Evolutionary conservation across 306 rosid genomes (phyloP).

Genomic region (Sechiopsis laciniata): DNA sequence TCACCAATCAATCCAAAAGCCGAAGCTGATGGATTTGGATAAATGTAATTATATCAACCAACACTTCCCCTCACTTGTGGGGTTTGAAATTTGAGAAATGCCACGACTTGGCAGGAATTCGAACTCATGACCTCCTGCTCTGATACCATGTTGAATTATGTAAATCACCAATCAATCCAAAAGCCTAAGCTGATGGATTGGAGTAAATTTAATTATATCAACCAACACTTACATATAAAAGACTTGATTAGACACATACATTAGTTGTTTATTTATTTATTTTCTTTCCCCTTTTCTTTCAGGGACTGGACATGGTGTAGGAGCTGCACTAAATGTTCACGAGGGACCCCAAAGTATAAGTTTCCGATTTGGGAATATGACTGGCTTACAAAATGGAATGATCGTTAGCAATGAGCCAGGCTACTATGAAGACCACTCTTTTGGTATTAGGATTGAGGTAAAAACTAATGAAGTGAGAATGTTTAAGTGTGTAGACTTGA

Average conservation of each 20-base stretch:
- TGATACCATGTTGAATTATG: no score
- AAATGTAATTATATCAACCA: no score
- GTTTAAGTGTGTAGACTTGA: slow-evolving; percentile 18
- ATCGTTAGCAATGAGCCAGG: slow-evolving; percentile 97
- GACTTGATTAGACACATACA: slow-evolving; percentile 10
- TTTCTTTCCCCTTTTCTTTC: slow-evolving; percentile 7
- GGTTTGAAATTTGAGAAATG: no score
- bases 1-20: no score
- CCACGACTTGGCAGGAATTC: no score
- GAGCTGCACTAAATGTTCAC: slow-evolving; percentile 94
- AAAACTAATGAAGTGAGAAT: slow-evolving; percentile 2
- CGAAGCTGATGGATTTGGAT: no score
- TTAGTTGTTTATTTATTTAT: neutral
- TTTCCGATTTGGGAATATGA: slow-evolving; percentile 73
- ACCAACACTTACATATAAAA: neutral
- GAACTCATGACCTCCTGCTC: no score
- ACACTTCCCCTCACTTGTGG: no score
- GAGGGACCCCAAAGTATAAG: slow-evolving; percentile 97
- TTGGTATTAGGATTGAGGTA: slow-evolving; percentile 95
- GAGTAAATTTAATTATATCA: no score
- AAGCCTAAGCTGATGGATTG: no score
- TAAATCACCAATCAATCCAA: no score
- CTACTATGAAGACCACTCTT: slow-evolving; percentile 89
- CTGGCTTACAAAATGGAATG: slow-evolving; percentile 71
- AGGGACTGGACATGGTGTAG: slow-evolving; percentile 99